Evolutionary conservation across 176 grass and related monocot species (phyloP).

Genomic region (Melocanna baccifera): DNA sequence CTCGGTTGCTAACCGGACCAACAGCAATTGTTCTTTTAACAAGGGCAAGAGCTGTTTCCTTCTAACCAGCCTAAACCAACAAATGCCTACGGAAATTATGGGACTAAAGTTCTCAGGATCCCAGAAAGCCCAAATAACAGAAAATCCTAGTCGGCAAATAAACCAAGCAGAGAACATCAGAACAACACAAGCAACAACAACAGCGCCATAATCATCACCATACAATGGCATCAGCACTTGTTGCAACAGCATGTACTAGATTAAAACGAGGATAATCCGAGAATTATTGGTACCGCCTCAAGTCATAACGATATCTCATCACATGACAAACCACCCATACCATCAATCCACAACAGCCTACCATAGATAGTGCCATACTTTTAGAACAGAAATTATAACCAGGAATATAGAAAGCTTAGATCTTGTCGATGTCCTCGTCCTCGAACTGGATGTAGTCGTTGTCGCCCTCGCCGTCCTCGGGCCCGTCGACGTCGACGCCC

Average conservation of each 20-base stretch:
- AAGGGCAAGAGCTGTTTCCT: neutral
- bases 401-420: neutral
- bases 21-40: neutral
- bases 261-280: neutral
- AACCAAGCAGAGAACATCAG: neutral
- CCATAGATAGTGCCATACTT: neutral
- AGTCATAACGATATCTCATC: constrained; percentile 3
- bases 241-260: constrained; percentile 14
- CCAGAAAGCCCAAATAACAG: neutral
- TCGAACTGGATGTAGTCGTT: constrained; percentile 71
- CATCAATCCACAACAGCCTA: constrained; percentile 16
- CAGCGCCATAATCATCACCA: neutral
- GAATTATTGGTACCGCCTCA: constrained; percentile 27
- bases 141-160: neutral
- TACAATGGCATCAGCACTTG: neutral
- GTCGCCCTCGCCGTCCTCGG: constrained; percentile 41
- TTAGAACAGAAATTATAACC: neutral
- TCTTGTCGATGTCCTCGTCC: constrained; percentile 95
- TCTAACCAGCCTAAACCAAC: neutral
- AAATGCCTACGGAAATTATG: neutral
- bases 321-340: neutral
- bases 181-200: neutral
- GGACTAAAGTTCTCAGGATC: neutral
- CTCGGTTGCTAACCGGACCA: neutral
- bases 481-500: constrained; percentile 68